Conservation (phyloP, 176 grass and related monocot genomes). For the Cocos nucifera region DNA sequence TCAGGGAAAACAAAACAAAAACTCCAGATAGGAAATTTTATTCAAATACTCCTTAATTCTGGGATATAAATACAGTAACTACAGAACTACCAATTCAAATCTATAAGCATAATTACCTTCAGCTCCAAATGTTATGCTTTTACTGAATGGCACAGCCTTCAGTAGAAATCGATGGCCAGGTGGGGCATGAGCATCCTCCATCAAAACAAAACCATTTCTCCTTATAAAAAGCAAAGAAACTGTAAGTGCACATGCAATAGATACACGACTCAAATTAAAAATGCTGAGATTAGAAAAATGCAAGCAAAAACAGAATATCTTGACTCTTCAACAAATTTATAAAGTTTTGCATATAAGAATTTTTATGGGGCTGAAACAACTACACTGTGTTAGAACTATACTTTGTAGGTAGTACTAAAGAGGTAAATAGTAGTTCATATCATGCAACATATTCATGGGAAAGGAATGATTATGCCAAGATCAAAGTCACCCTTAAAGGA, state of each 20-base stretch:
- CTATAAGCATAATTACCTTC: constrained; percentile 41
- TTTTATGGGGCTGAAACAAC: no score
- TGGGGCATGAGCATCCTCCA: constrained; percentile 60
- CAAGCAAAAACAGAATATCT: neutral
- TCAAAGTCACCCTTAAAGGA: no score
- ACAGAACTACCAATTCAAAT: neutral
- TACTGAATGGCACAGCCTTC: constrained; percentile 95
- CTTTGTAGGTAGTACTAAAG: neutral
- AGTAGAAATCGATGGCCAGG: constrained; percentile 77
- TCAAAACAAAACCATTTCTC: constrained; percentile 89
- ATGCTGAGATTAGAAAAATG: no score
- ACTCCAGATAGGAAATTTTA: no score
- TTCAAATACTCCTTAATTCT: no score
- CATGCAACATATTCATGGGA: no score
- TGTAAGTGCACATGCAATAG: neutral
- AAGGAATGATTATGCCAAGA: no score
- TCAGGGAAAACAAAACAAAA: constrained; percentile 14
- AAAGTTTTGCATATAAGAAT: no score
- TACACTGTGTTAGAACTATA: neutral
- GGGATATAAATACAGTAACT: no score
- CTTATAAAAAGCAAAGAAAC: constrained; percentile 33
- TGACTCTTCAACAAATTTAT: neutral
- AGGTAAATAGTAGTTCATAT: no score
- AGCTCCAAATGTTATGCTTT: constrained; percentile 85
- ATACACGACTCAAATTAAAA: no score